Evolutionary conservation across 2,329 filamentous ascomycete species (phyloP), one percentile per base, ranked within the genome.

Genomic region (Fusarium protoensiforme): DNA sequence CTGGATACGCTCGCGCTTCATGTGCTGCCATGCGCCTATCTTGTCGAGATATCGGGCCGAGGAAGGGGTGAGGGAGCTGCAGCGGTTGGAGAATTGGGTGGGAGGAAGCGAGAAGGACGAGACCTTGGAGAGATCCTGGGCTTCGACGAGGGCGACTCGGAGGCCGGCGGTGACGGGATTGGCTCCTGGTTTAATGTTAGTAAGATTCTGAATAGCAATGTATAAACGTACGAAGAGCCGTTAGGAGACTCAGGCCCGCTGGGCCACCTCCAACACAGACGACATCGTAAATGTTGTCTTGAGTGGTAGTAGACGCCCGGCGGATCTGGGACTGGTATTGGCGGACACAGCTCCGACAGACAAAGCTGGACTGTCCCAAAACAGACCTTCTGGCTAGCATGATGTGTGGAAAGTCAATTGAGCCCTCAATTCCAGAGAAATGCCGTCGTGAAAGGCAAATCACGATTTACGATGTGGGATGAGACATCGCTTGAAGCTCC

Each of bases 201-300:
- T 0, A 4, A 4, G 13, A 9, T 29, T 59, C 14, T 11, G 3
- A 10, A 22, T 5, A 13, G 7, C 7, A 9, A 64, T 20, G 3
- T 3, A 22, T 11, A 2, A 33, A 53, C 73, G 59, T 87, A 95
- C 93, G 92, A 48, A 96, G 87, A 75, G 93, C 92, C 68, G 93
- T 90, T 64, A 95, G 84, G 35, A 97, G 88, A 78, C 94, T 97
- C 66, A 99, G 87, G 64, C 96, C 96, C 51, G 95, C 95, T 27
- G 95, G 95, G 7, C 95, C 95, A 70, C 95, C 95, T 69, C 95
- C 95, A 62, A 98, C 93, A 78, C 94, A 96, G 71, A 98, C 94
- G 35, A 98, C 93, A 88, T 98, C 95, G 85, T 96, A 98, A 78
- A 98, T 91, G 74, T 97, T 93, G 13, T 91, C 90, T 13, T 83